A percentile compares a stretch with the other conserved stretches of the same genome.
These are phyloP conservation scores for Pythium biforme DNA, from an alignment of 352 stramenopile genomes.

Conservation along the genomic window DNA sequence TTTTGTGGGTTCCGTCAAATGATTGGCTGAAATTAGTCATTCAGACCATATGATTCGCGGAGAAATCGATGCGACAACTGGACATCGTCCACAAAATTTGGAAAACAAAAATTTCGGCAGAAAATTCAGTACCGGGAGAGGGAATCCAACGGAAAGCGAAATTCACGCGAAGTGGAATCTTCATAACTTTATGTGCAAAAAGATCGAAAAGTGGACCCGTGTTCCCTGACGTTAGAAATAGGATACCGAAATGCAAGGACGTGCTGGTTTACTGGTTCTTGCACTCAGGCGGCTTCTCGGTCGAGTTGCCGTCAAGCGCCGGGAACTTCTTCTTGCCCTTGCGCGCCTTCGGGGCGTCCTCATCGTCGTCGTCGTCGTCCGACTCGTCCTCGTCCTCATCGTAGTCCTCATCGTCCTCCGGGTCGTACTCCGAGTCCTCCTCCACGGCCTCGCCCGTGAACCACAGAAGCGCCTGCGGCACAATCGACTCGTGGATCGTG, in stretches of 20 bases:
- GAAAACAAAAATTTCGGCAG: conserved; percentile 2
- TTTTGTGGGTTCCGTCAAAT: not conserved
- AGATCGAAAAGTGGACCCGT: conserved; percentile 13
- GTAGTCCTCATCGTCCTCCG: conserved; percentile 72
- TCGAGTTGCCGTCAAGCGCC: conserved; percentile 64
- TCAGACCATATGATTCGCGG: not conserved
- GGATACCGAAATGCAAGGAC: too few species aligned
- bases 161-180: conserved; percentile 7
- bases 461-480: conserved; percentile 83
- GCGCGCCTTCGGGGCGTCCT: conserved; percentile 47
- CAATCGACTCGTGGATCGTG: conserved; percentile 87
- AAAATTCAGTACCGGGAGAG: not conserved
- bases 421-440: conserved; percentile 81
- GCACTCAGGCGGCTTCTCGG: conserved; percentile 86
- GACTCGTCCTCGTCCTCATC: conserved; percentile 53
- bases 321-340: conserved; percentile 81
- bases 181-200: conserved; percentile 36
- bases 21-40: conserved; percentile 2
- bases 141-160: not conserved
- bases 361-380: conserved; percentile 66
- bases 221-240: not conserved
- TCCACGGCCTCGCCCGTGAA: conserved; percentile 83
- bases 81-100: conserved; percentile 5
- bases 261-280: conserved; percentile 81
- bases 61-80: not conserved